Conservation (phyloP, 1,284 basidiomycete species). For the Irpex sp. region DNA sequence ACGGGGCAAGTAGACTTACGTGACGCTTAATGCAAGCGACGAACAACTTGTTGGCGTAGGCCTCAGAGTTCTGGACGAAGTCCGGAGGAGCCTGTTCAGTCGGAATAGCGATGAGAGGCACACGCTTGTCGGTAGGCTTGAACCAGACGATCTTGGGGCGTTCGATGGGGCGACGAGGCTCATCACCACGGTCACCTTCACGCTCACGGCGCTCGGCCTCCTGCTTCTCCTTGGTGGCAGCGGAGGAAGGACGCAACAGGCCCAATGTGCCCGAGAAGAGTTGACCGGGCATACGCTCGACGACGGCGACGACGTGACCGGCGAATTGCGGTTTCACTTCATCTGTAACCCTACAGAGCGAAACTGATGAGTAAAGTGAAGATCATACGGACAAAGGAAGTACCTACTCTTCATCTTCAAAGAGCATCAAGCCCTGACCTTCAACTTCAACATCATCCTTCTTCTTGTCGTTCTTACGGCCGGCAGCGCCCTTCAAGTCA, state of each 20-base stretch:
- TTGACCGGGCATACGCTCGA: constrained; percentile 98
- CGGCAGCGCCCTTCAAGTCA: constrained; percentile 70
- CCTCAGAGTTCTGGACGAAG: constrained; percentile 93
- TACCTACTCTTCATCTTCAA: constrained; percentile 93
- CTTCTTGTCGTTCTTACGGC: constrained; percentile 97
- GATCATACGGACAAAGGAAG: constrained; percentile 1
- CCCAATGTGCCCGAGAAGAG: constrained; percentile 97
- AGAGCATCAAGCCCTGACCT: constrained; percentile 93
- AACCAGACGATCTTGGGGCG: constrained; percentile 99
- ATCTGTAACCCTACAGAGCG: constrained; percentile 76
- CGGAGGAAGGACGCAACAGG: constrained; percentile 92
- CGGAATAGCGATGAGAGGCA: constrained; percentile 98
- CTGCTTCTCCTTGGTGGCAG: constrained; percentile 99
- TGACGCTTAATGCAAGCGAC: constrained; percentile 99
- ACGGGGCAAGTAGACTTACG: constrained; percentile 39
- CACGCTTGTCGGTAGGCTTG: constrained; percentile 99
- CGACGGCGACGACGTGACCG: constrained; percentile 97
- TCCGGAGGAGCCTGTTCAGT: constrained; percentile 97
- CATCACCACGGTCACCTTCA: constrained; percentile 86
- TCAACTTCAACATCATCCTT: constrained; percentile 99
- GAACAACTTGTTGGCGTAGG: constrained; percentile 89
- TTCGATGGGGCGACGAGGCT: constrained; percentile 76
- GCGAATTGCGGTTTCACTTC: constrained; percentile 95
- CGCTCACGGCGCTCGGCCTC: constrained; percentile 96
- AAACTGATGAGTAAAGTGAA: constrained; percentile 7